Conservation (phyloP, 176 grass and related monocot genomes). For the Oryza meridionalis region DNA sequence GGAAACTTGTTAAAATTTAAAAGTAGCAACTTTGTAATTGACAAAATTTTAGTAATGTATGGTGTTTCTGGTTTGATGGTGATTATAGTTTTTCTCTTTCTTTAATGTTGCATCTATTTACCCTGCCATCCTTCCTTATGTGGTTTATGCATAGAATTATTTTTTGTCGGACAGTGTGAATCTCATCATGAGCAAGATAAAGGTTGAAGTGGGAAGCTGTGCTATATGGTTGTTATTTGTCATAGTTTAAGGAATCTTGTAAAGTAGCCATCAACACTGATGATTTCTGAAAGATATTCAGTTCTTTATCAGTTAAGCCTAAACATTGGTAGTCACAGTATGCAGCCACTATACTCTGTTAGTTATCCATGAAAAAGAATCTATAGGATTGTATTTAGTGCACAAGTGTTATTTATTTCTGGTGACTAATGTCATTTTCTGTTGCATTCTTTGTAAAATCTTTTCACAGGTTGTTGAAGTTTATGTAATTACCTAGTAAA, state of each 20-base stretch:
- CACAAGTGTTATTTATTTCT: background rate
- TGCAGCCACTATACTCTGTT: background rate
- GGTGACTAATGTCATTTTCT: constrained; percentile 1
- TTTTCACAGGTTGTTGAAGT: background rate
- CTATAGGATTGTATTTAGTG: background rate
- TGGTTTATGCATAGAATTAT: background rate
- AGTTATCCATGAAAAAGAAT: background rate
- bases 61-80: constrained; percentile 23
- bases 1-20: constrained; percentile 23
- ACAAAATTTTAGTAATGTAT: background rate
- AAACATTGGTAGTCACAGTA: background rate
- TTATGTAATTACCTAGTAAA: background rate
- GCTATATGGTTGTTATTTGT: constrained; percentile 13
- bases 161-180: background rate
- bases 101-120: background rate
- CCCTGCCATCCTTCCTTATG: background rate
- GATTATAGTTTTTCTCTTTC: background rate
- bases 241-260: constrained; percentile 10
- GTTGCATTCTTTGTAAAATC: constrained; percentile 18
- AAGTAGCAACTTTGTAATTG: background rate
- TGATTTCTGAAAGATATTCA: background rate
- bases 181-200: background rate
- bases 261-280: background rate
- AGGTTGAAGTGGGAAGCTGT: background rate
- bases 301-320: background rate